phyloP scores from a whole-genome alignment of 2,329 filamentous ascomycete genomes.

The Thermoascus crustaceus region DNA sequence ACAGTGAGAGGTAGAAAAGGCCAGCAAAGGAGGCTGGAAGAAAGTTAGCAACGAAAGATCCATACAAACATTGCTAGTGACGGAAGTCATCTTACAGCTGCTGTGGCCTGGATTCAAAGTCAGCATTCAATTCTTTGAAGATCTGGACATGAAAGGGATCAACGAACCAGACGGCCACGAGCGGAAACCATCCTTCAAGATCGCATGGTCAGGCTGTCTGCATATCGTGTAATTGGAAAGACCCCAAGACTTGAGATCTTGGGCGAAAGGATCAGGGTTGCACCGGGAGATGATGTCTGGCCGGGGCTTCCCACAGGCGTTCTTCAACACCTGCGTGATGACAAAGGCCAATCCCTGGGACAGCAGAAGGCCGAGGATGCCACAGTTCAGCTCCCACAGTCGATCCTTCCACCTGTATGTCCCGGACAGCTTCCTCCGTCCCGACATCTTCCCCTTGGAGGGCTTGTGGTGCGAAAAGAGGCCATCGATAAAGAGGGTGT shows the following conservation, averaged over 20 bases:
- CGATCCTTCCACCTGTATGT: conserved; percentile 48
- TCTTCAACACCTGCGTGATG: conserved; percentile 51
- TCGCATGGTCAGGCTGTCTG: conserved; percentile 39
- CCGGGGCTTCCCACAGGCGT: conserved; percentile 51
- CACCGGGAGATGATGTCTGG: conserved; percentile 53
- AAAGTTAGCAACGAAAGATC: conserved; percentile 11
- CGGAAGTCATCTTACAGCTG: conserved; percentile 36
- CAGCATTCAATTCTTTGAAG: conserved; percentile 3
- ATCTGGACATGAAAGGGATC: not conserved
- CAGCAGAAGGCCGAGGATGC: conserved; percentile 48
- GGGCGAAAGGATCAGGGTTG: conserved; percentile 29
- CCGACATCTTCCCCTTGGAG: conserved; percentile 23
- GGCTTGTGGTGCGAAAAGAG: conserved; percentile 46
- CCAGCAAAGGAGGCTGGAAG: conserved; percentile 48
- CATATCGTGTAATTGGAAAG: conserved; percentile 45
- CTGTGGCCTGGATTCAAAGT: conserved; percentile 33
- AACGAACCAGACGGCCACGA: conserved; percentile 48
- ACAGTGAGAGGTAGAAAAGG: conserved; percentile 52
- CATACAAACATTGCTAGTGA: conserved; percentile 13
- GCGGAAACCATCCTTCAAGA: conserved; percentile 52
- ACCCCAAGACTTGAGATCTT: conserved; percentile 31
- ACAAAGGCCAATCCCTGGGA: conserved; percentile 49
- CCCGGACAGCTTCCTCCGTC: conserved; percentile 33
- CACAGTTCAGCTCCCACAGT: conserved; percentile 56
- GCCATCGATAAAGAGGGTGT: conserved; percentile 51